These are phyloP conservation scores for Colletotrichum endophyticum DNA, from an alignment of 2,329 filamentous ascomycete species.

Conservation along the genomic window DNA sequence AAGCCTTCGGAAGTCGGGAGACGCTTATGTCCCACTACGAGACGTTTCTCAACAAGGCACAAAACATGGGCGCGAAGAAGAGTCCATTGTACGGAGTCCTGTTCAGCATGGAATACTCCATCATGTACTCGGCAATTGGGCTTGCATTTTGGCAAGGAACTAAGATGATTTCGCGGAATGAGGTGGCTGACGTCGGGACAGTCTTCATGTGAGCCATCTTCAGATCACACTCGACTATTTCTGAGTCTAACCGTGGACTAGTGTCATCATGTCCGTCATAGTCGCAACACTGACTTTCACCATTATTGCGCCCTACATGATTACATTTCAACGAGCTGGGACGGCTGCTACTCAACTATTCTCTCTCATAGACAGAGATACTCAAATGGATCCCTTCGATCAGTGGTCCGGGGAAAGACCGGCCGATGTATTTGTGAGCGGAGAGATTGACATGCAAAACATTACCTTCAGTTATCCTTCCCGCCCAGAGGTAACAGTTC, in stretches of 20 bases:
- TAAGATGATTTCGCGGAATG: slow-evolving; percentile 36
- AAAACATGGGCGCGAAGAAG: slow-evolving; percentile 21
- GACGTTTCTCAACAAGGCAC: neutral
- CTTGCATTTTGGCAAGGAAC: slow-evolving; percentile 31
- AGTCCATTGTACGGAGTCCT: slow-evolving; percentile 26
- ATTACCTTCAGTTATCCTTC: slow-evolving; percentile 73
- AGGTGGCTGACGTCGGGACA: slow-evolving; percentile 2
- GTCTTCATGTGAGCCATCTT: slow-evolving; percentile 14
- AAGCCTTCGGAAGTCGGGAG: slow-evolving; percentile 11
- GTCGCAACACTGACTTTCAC: slow-evolving; percentile 23
- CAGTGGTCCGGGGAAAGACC: neutral
- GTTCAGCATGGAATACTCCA: slow-evolving; percentile 49
- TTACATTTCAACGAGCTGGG: slow-evolving; percentile 25
- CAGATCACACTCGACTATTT: neutral
- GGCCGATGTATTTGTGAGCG: neutral
- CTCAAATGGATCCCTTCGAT: slow-evolving; percentile 26
- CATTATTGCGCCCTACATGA: slow-evolving; percentile 21
- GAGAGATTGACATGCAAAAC: slow-evolving; percentile 60
- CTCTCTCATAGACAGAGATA: slow-evolving; percentile 25
- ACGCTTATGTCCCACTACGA: slow-evolving; percentile 14
- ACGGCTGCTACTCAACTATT: slow-evolving; percentile 26
- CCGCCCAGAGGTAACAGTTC: slow-evolving; percentile 67
- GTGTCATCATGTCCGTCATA: slow-evolving; percentile 28
- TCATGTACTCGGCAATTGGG: slow-evolving; percentile 20
- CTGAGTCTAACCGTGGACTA: neutral